phyloP scores from a whole-genome alignment of 371 early-diverging fungal genomes.

The Apophysomyces elegans region DNA sequence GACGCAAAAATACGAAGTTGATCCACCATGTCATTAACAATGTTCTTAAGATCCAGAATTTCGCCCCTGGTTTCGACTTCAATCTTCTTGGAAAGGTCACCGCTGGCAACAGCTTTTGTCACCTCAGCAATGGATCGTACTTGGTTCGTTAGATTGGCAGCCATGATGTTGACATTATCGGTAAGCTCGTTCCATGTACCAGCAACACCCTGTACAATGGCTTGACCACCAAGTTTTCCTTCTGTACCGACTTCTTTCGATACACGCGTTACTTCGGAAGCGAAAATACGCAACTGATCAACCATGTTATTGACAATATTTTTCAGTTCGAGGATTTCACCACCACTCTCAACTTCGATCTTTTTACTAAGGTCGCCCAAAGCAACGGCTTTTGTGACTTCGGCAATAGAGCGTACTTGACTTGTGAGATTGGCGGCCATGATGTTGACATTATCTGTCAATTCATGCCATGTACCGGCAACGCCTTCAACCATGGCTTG shows the following conservation, averaged over 20 bases:
- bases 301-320: conserved; percentile 72
- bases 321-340: conserved; percentile 68
- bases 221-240: conserved; percentile 50
- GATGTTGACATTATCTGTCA: conserved; percentile 56
- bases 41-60: conserved; percentile 27
- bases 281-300: conserved; percentile 41
- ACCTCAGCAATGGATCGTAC: conserved; percentile 52
- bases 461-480: conserved; percentile 56
- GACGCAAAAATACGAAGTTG: conserved; percentile 22
- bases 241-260: conserved; percentile 42
- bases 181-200: conserved; percentile 59
- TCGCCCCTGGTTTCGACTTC: conserved; percentile 20
- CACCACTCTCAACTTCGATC: conserved; percentile 64
- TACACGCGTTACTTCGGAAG: conserved; percentile 51
- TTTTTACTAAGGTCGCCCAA: conserved; percentile 62
- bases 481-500: conserved; percentile 47
- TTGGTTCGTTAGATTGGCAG: conserved; percentile 44
- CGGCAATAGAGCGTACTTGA: conserved; percentile 62
- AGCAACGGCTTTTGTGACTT: conserved; percentile 60
- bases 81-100: conserved; percentile 15
- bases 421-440: conserved; percentile 56
- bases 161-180: conserved; percentile 48
- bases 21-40: conserved; percentile 26
- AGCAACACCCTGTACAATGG: conserved; percentile 43
- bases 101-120: conserved; percentile 37